Evolutionary conservation across 1,284 basidiomycete species (phyloP).

Genomic region (Melampsora americana): DNA sequence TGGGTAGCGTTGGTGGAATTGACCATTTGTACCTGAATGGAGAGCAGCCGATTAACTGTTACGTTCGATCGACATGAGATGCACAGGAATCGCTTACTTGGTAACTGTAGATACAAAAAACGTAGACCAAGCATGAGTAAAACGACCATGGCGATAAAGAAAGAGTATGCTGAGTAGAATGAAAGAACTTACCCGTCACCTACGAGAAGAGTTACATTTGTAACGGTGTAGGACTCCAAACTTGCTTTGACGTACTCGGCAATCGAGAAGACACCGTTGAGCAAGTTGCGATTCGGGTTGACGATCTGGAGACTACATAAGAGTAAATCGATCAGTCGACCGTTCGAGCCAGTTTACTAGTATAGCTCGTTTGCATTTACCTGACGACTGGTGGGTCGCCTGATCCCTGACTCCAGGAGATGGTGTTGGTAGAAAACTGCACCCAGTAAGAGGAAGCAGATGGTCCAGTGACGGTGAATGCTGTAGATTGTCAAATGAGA

Average conservation of each 20-base stretch:
- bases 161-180: not conserved
- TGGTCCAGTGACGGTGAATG: slow-evolving; percentile 25
- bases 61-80: not conserved
- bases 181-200: slow-evolving; percentile 28
- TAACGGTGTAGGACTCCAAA: slow-evolving; percentile 25
- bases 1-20: slow-evolving; percentile 28
- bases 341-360: no score
- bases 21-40: slow-evolving; percentile 33
- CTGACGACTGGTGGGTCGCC: slow-evolving; percentile 24
- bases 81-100: not conserved
- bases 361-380: not conserved
- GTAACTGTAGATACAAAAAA: not conserved
- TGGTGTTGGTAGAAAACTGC: slow-evolving; percentile 33
- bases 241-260: slow-evolving; percentile 37
- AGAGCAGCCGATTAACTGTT: not conserved
- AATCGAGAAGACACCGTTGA: slow-evolving; percentile 41
- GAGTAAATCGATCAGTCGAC: no score
- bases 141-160: not conserved
- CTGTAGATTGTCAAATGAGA: not conserved
- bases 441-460: slow-evolving; percentile 33
- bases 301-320: slow-evolving; percentile 30
- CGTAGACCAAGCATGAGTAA: not conserved
- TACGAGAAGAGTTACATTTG: slow-evolving; percentile 38
- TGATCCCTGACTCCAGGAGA: slow-evolving; percentile 9
- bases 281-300: slow-evolving; percentile 17